Conservation (phyloP, 1,284 basidiomycete species). For the Rhodotorula sp. region DNA sequence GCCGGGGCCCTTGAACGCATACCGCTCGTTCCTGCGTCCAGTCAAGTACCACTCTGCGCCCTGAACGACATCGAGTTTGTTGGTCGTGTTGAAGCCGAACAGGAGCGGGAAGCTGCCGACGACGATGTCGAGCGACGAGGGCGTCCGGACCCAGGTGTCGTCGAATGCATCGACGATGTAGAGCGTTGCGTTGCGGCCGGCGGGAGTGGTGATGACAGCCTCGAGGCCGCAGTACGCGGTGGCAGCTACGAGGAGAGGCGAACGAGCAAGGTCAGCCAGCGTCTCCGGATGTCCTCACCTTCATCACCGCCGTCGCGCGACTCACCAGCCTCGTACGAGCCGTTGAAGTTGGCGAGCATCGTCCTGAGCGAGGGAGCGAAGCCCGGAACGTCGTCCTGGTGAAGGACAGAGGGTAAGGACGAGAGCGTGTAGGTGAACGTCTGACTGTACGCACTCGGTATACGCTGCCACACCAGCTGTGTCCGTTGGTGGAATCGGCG, state of each 20-base stretch:
- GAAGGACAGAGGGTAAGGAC: background rate
- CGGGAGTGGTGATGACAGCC: constrained; percentile 21
- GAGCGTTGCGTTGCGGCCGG: constrained; percentile 16
- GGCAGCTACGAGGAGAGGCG: background rate
- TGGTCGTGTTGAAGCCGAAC: constrained; percentile 19
- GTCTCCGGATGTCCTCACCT: background rate
- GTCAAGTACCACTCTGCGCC: constrained; percentile 28
- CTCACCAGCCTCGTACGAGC: constrained; percentile 2
- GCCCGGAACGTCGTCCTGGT: constrained; percentile 16
- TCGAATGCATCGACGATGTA: constrained; percentile 37
- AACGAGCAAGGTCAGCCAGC: background rate
- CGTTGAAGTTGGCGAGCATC: constrained; percentile 34
- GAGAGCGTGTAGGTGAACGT: background rate
- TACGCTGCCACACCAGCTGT: constrained; percentile 20
- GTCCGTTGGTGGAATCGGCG: constrained; percentile 35
- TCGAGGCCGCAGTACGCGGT: constrained; percentile 35
- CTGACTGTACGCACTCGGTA: background rate
- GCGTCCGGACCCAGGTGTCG: constrained; percentile 34
- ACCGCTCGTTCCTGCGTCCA: constrained; percentile 14
- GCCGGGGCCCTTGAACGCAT: constrained; percentile 10
- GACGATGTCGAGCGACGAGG: constrained; percentile 31
- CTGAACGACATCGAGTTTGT: constrained; percentile 34
- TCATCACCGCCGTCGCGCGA: background rate
- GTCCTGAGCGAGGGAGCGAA: constrained; percentile 37
- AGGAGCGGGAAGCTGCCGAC: constrained; percentile 19